These are phyloP conservation scores for Trichoderma orchidacearum DNA, from an alignment of 495 filamentous ascomycete genomes.

Conservation along the genomic window DNA sequence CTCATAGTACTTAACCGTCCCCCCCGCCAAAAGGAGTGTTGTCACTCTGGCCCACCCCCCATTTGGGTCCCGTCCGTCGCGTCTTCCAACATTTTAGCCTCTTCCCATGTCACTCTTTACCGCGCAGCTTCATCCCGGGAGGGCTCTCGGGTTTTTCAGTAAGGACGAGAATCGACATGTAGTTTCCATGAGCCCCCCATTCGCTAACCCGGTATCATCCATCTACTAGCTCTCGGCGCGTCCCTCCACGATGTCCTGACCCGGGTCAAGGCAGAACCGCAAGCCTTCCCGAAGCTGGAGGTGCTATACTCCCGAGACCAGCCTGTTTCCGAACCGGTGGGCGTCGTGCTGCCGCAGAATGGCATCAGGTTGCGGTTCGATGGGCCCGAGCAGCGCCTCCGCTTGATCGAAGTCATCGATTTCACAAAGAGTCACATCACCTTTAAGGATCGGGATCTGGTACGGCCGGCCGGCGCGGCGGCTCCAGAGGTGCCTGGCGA, in stretches of 20 bases:
- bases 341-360: conserved; percentile 65
- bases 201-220: conserved; percentile 4
- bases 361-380: conserved; percentile 87
- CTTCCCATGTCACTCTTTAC: conserved; percentile 41
- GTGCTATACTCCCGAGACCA: conserved; percentile 56
- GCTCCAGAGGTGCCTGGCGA: conserved; percentile 23
- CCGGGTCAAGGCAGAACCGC: conserved; percentile 71
- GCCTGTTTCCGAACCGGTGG: conserved; percentile 59
- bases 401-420: conserved; percentile 80
- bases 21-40: neutral
- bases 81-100: neutral
- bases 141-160: conserved; percentile 69
- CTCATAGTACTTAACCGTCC: neutral
- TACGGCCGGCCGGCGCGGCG: conserved; percentile 42
- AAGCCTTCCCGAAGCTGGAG: conserved; percentile 69
- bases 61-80: neutral
- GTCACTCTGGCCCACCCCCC: neutral
- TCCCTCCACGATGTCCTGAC: conserved; percentile 82
- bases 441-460: conserved; percentile 70
- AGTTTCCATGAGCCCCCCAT: neutral
- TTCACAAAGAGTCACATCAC: conserved; percentile 74
- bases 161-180: conserved; percentile 14
- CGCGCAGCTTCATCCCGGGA: conserved; percentile 61
- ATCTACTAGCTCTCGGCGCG: conserved; percentile 59
- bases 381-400: conserved; percentile 79